Evolutionary conservation across 257 asterid genomes (phyloP), one percentile per base, ranked within the genome.

Genomic region (Jacaranda copaia): DNA sequence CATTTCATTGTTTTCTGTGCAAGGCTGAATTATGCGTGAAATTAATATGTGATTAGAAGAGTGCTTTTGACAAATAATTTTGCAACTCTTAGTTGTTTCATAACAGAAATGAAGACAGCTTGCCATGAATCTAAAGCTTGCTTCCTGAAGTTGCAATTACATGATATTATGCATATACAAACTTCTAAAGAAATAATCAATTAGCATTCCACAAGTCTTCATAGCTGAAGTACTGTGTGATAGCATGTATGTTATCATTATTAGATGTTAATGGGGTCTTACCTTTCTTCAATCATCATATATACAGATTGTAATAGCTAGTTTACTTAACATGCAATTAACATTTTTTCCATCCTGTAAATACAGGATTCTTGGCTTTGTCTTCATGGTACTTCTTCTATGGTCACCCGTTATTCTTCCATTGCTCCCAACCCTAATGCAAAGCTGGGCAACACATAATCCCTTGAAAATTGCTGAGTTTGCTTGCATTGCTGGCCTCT

Each of bases 381-480:
- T 82, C 67, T 82, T 84, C 73, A 65, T 96, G 99, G 99, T 93
- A 87, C 86, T 96, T 77, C 93, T 96, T 81, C 88, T 96, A 36
- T 96, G 99, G 97, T 89, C 98, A 57, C 99, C 99, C 16, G 80
- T 96, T 70, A 77, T 88, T 45, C 72, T 96, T 84, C 99, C 99
- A 13, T 81, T 93, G 90, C 92, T 96, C 61, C 98, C 98, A 36
- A 77, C 97, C 52, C 87, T 96, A 68, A 82, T 93, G 74, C 97
- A 83, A 84, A 85, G 90, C 81, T 93, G 99, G 99, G 85, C 88
- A 75, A 79, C 91, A n/a, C 83, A 42, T 71, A 84, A 62, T 39
- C 88, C 96, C 72, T 88, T 89, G 40, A 85, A 78, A 83, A 70
- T 89, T 77, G 91, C 85, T 46, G 97, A 96, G 85, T 79, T 89